Conservation (phyloP, 1,139 yeast genomes). For the Trichomonascaceae sp. region DNA sequence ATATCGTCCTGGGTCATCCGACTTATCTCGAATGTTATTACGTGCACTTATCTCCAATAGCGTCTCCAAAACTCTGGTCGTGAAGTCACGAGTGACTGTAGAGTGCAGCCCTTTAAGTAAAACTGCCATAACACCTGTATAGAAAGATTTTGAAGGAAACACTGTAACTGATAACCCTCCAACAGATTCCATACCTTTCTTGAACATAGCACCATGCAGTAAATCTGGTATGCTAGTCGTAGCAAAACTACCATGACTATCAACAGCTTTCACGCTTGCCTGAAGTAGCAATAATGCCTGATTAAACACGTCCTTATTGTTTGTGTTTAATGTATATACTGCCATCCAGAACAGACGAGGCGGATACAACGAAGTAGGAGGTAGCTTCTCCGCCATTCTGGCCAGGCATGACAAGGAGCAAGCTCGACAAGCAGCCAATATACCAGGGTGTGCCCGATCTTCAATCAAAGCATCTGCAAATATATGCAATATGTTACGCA, state of each 20-base stretch:
- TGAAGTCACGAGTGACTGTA: constrained; percentile 54
- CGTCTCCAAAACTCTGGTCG: constrained; percentile 47
- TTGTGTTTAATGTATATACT: constrained; percentile 33
- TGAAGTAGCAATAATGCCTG: constrained; percentile 25
- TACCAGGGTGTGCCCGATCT: constrained; percentile 30
- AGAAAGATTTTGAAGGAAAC: constrained; percentile 44
- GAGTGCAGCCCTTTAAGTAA: constrained; percentile 59
- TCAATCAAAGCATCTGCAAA: constrained; percentile 24
- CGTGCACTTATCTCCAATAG: constrained; percentile 45
- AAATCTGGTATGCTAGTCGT: constrained; percentile 20
- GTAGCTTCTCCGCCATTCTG: constrained; percentile 58
- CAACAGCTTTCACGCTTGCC: constrained; percentile 25
- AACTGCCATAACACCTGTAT: constrained; percentile 47
- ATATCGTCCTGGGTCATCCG: constrained; percentile 13
- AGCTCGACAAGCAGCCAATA: constrained; percentile 30
- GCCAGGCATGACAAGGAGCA: constrained; percentile 41
- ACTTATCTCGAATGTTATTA: constrained; percentile 22
- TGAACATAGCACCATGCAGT: constrained; percentile 19
- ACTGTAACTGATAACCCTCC: constrained; percentile 43
- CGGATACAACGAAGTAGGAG: constrained; percentile 48
- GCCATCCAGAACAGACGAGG: constrained; percentile 67
- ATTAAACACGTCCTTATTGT: constrained; percentile 19
- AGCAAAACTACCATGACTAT: constrained; percentile 26
- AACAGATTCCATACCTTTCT: constrained; percentile 38
- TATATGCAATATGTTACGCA: constrained; percentile 40